Base-by-base conservation (phyloP, 352 stramenopile species). In the Phytophthora pistaciae region DNA sequence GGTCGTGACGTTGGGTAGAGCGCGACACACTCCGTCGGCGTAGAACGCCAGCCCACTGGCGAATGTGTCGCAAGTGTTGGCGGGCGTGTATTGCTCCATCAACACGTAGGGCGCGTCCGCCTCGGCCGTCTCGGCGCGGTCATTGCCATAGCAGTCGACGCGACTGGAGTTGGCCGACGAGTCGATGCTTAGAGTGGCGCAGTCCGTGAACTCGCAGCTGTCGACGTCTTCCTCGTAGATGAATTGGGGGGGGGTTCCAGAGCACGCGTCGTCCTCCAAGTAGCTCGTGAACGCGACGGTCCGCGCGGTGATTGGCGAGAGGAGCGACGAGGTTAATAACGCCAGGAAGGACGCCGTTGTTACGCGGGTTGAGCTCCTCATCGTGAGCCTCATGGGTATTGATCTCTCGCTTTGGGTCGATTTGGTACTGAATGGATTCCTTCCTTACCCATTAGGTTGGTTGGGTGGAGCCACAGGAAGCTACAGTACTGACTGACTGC, bases 241-340 rank as follows among this genome's bases (percentile, higher is more conserved):
- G 31, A 72, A 72, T 27, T 67, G 57, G 1, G 65, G 65, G n/a
- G n/a, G 29, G 10, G 60, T 68, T 13, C 59, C 65, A 4, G 65
- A 59, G 23, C 58, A 72, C 27, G 53, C 14, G 13, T 52, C 29
- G 42, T 68, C 52, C 9, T 53, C 65, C 23, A 68, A 72, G 53
- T 72, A 72, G n/a, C 59, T 72, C 14, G 65, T 72, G 53, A 72
- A 72, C 27, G 59, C 20, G 11, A 72, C 65, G 1, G 65, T 72
- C 13, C 65, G 65, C 21, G 58, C 60, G 6, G 59, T 3, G 10
- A 46, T 10, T 3, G 20, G 56, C 11, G 29, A 7, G 10, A 58
- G 10, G 49, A 56, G 48, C 11, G 48, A 54, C 48, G 48, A 49
- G 16, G 36, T 44, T 44, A 44, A n/a, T 0, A 49, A 18, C 36